A percentile compares a stretch with the other conserved stretches of the same genome.
These are phyloP conservation scores for Fusarium sp. DNA, from an alignment of 2,329 filamentous ascomycete genomes.

Conservation along the genomic window DNA sequence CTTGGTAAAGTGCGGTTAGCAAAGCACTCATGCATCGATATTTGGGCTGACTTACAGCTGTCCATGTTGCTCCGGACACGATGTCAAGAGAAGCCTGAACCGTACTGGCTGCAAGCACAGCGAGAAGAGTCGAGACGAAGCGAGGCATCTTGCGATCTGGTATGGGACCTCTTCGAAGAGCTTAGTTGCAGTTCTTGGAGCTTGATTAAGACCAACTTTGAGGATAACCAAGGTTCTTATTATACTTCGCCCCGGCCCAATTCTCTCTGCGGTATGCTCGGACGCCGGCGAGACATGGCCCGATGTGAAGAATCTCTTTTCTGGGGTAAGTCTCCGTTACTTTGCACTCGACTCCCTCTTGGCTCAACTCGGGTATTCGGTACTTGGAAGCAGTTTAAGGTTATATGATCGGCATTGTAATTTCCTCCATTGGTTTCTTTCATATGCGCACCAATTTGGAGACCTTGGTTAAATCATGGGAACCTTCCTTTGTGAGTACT, in stretches of 20 bases:
- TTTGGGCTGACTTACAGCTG: conserved; percentile 45
- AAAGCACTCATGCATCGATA: fast-evolving
- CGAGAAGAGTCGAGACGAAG: neutral
- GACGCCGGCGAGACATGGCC: neutral
- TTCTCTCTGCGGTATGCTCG: neutral
- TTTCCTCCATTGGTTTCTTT: neutral
- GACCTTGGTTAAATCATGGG: neutral
- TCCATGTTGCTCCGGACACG: conserved; percentile 58
- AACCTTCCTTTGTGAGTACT: neutral
- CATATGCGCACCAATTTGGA: conserved; percentile 7
- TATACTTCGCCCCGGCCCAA: neutral
- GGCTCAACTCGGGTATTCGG: neutral
- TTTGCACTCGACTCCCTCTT: fast-evolving
- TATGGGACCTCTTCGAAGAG: neutral
- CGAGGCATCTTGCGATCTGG: neutral
- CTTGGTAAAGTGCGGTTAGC: conserved; percentile 14
- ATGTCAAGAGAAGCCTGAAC: conserved; percentile 44
- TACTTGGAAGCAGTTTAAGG: neutral
- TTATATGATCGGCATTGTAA: neutral
- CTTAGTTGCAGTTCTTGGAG: neutral
- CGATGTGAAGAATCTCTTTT: neutral
- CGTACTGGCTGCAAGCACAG: conserved; percentile 3
- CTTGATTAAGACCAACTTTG: neutral
- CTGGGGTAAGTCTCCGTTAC: neutral
- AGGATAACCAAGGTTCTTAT: neutral